Evolutionary conservation across 345 rosid genomes (phyloP).

Genomic region (Geranium brycei): DNA sequence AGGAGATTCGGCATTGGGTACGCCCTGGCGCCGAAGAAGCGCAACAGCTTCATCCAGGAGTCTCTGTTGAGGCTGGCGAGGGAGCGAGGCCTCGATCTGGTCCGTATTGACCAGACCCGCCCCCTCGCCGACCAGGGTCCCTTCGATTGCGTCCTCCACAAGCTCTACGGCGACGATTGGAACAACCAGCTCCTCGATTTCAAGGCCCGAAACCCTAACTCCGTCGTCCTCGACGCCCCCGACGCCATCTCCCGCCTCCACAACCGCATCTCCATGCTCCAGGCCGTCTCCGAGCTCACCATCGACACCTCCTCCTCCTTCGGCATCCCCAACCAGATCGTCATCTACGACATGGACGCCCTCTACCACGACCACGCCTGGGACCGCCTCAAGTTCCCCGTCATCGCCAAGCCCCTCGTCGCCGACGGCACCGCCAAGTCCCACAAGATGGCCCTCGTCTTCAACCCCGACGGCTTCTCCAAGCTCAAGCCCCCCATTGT

Average conservation of each 20-base stretch:
- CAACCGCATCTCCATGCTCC: conserved; percentile 46
- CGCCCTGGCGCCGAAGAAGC: conserved; percentile 44
- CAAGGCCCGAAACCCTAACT: conserved; percentile 20
- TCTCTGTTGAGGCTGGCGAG: conserved; percentile 22
- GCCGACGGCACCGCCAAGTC: conserved; percentile 47
- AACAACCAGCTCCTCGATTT: conserved; percentile 25
- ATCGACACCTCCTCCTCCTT: conserved; percentile 23
- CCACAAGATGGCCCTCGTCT: conserved; percentile 48
- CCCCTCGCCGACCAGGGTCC: conserved; percentile 38
- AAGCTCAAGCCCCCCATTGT: conserved; percentile 43
- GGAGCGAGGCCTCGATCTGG: conserved; percentile 37
- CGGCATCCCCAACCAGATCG: conserved; percentile 49
- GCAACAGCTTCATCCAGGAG: conserved; percentile 34
- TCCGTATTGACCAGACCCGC: conserved; percentile 21
- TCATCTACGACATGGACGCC: conserved; percentile 34
- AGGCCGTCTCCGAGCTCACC: conserved; percentile 36
- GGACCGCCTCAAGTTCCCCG: conserved; percentile 42
- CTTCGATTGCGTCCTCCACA: conserved; percentile 55
- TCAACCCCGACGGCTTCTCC: conserved; percentile 38
- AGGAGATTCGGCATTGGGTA: conserved; percentile 34
- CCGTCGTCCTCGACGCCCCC: conserved; percentile 31
- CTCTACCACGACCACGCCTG: conserved; percentile 21
- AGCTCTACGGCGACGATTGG: conserved; percentile 43
- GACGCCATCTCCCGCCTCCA: conserved; percentile 36
- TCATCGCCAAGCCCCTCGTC: conserved; percentile 48